Percentiles rank a stretch among this genome's conserved stretches.
Evolutionary conservation across 2,329 filamentous ascomycete species (phyloP).

Genomic region (Berkeleyomyces basicola): DNA sequence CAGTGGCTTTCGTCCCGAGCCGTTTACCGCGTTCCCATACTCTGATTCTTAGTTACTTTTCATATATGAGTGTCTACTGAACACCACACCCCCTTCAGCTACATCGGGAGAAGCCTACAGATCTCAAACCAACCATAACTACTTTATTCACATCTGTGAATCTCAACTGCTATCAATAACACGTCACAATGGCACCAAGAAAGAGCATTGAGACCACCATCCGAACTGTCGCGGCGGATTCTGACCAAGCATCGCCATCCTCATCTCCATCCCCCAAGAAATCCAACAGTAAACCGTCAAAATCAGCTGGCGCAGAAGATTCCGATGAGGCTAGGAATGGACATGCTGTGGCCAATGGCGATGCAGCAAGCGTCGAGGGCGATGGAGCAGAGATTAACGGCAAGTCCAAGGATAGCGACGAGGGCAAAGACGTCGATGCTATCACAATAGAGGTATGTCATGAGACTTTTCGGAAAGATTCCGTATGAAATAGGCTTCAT

Average conservation of each 20-base stretch:
- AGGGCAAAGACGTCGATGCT: slow-evolving; percentile 22
- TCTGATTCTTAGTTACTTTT: not conserved
- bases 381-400: not conserved
- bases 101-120: not conserved
- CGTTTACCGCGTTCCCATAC: not conserved
- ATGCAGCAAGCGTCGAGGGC: not conserved
- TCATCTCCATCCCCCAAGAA: slow-evolving; percentile 18
- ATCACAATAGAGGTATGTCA: slow-evolving; percentile 36
- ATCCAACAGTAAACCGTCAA: slow-evolving; percentile 22
- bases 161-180: not conserved
- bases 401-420: slow-evolving; percentile 18
- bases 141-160: not conserved
- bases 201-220: slow-evolving; percentile 14
- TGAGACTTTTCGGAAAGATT: not conserved
- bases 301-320: slow-evolving; percentile 14
- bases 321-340: not conserved
- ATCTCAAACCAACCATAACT: not conserved
- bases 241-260: slow-evolving; percentile 16
- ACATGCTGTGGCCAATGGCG: not conserved
- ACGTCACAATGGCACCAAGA: slow-evolving; percentile 3
- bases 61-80: not conserved
- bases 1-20: not conserved
- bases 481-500: no score
- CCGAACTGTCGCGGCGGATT: slow-evolving; percentile 5
- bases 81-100: not conserved